Evolutionary conservation across 2,329 filamentous ascomycete species (phyloP).

Genomic region (Sporothrix mexicana): DNA sequence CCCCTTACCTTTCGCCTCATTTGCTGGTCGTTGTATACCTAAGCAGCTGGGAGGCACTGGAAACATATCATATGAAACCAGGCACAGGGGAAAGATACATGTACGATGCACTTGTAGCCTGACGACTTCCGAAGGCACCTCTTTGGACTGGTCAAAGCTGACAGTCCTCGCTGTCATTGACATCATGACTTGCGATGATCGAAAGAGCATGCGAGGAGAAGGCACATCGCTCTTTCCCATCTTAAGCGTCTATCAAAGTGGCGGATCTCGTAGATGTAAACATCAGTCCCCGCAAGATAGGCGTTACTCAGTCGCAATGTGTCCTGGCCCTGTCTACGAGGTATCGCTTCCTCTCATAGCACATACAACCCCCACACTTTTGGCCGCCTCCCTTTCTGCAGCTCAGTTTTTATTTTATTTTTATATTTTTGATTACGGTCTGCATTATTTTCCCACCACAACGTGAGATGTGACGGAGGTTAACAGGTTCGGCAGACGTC

Average conservation of each 20-base stretch:
- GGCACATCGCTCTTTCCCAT: constrained; percentile 11
- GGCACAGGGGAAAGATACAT: not conserved
- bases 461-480: not conserved
- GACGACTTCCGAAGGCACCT: too few relatives aligned
- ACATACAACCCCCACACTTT: constrained; percentile 29
- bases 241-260: not conserved
- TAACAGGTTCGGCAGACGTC: not conserved
- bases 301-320: not conserved
- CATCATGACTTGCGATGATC: not conserved
- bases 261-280: not conserved
- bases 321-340: not conserved
- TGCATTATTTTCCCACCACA: not conserved
- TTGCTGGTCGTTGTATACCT: not conserved
- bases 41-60: not conserved
- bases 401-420: not conserved
- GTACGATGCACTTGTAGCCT: not conserved
- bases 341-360: not conserved
- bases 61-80: not conserved
- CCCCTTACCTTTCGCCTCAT: not conserved
- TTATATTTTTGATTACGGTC: constrained; percentile 11
- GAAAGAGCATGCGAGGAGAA: constrained; percentile 7
- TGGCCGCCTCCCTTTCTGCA: constrained; percentile 23
- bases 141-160: too few relatives aligned
- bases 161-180: not conserved
- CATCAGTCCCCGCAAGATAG: not conserved